Conservation (phyloP, 441 rosid species). For the Viola pubescens region DNA sequence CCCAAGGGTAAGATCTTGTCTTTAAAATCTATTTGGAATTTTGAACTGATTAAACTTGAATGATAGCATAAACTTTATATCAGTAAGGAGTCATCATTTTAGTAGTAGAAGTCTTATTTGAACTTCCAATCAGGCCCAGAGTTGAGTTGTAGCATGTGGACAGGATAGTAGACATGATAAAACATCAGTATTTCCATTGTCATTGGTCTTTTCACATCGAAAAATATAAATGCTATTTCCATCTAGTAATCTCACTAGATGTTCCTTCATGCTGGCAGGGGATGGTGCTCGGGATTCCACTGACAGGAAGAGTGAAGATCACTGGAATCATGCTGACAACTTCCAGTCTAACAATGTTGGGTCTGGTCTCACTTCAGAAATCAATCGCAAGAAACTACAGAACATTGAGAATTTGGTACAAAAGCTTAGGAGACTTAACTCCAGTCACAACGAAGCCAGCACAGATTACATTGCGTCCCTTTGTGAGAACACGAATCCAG, state of each 20-base stretch:
- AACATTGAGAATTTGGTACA: slow-evolving; percentile 71
- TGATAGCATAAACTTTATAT: background rate
- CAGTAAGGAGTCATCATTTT: no score
- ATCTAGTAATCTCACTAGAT: slow-evolving; percentile 1
- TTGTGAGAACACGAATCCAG: slow-evolving; percentile 70
- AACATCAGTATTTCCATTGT: no score
- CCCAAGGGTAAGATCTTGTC: slow-evolving; percentile 33
- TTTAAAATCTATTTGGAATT: background rate
- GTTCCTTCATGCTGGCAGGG: slow-evolving; percentile 28
- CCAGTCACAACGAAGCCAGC: slow-evolving; percentile 71
- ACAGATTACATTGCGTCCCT: slow-evolving; percentile 92
- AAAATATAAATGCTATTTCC: no score
- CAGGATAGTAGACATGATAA: no score
- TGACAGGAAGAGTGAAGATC: slow-evolving; percentile 30
- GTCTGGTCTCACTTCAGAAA: slow-evolving; percentile 46
- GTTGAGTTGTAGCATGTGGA: no score
- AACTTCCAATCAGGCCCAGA: no score
- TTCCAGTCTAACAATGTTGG: slow-evolving; percentile 22
- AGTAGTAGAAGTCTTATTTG: no score
- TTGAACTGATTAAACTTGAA: background rate
- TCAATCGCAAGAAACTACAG: slow-evolving; percentile 70
- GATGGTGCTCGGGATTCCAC: slow-evolving; percentile 24
- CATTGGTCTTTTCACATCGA: no score
- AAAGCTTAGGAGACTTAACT: slow-evolving; percentile 66
- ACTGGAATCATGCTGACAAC: slow-evolving; percentile 40